Percentiles rank a stretch among this genome's conserved stretches.
phyloP scores from a whole-genome alignment of 108 stramenopile genomes.

The Cyclotella distinguenda region DNA sequence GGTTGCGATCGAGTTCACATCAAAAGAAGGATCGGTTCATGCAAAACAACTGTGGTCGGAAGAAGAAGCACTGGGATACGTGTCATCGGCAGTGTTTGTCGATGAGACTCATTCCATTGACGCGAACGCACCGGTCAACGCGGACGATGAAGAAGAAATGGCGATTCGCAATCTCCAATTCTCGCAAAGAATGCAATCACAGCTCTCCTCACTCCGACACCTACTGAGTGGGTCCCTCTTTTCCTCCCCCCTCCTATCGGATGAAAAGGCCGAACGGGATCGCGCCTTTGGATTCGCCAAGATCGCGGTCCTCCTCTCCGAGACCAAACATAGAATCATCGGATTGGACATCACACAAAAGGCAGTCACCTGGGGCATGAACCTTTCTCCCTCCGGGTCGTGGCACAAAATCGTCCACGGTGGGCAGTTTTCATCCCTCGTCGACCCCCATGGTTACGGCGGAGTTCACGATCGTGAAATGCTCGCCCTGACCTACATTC shows the following conservation, averaged over 20 bases:
- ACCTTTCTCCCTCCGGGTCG: slow-evolving; percentile 51
- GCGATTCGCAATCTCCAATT: slow-evolving; percentile 57
- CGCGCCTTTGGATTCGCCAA: slow-evolving; percentile 83
- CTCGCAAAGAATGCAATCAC: slow-evolving; percentile 55
- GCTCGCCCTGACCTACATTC: slow-evolving; percentile 52
- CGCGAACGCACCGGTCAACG: neutral
- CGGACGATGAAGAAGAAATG: slow-evolving; percentile 52
- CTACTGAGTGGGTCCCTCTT: slow-evolving; percentile 25
- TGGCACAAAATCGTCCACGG: slow-evolving; percentile 84
- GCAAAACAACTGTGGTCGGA: slow-evolving; percentile 59
- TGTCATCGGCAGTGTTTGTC: slow-evolving; percentile 65
- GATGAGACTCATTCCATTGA: slow-evolving; percentile 69
- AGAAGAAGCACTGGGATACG: slow-evolving; percentile 69
- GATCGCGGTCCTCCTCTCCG: slow-evolving; percentile 67
- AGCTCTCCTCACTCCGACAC: slow-evolving; percentile 43
- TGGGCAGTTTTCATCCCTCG: slow-evolving; percentile 51
- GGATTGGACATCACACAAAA: slow-evolving; percentile 62
- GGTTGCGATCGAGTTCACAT: too few species aligned
- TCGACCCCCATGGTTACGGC: slow-evolving; percentile 67
- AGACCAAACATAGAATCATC: slow-evolving; percentile 55
- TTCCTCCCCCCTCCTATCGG: slow-evolving; percentile 31
- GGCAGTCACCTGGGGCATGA: slow-evolving; percentile 62
- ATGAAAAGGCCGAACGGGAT: slow-evolving; percentile 49
- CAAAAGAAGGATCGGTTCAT: slow-evolving; percentile 11
- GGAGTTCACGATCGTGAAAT: slow-evolving; percentile 72